Evolutionary conservation across 495 filamentous ascomycete genomes (phyloP), one percentile per base, ranked within the genome.

Genomic region (Talaromyces stipitatus): DNA sequence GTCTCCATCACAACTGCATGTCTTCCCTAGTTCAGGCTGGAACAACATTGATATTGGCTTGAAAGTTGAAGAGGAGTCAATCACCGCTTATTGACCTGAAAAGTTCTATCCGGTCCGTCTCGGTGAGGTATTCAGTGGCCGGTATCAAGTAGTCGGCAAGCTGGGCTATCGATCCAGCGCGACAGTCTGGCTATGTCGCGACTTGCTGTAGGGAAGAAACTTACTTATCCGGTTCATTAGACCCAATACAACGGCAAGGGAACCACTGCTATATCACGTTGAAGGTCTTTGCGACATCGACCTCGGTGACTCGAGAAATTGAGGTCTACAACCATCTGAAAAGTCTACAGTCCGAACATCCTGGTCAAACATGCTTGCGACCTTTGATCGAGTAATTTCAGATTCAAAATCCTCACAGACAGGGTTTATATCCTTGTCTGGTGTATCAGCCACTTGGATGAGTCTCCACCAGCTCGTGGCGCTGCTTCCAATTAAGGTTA

Each of bases 121-220:
- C 29, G 77, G 75, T 10, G 76, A 82, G 52, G 60, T 71, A 1
- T 68, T 74, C 58, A 61, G 70, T 29, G 56, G 62, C 20, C 66
- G 65, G 53, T 81, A 78, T 63, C 64, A 68, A 52, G 60, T 78
- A 52, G 50, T 77, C 10, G 66, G 62, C 51, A 82, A 81, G 62
- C 63, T 80, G 32, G 74, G 78, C 6, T 78, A 73, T 58, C 78
- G 79, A 5, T 63, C 73, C 9, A 69, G 60, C 43, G 78, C 78
- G 14, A 82, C 79, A 4, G 78, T 77, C 2, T 81, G 78, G 78
- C 67, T 82, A 14, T 71, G 69, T 46, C 70, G 69, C n/a, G 77
- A 81, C 61, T 61, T 81, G 33, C 54, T 59, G 69, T 69, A 68
- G 52, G 69, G 62, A 43, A 23, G 27, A 61, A 27, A 59, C 22